These are phyloP conservation scores for Botrytis byssoidea DNA, from an alignment of 2,329 filamentous ascomycete genomes.

Conservation along the genomic window DNA sequence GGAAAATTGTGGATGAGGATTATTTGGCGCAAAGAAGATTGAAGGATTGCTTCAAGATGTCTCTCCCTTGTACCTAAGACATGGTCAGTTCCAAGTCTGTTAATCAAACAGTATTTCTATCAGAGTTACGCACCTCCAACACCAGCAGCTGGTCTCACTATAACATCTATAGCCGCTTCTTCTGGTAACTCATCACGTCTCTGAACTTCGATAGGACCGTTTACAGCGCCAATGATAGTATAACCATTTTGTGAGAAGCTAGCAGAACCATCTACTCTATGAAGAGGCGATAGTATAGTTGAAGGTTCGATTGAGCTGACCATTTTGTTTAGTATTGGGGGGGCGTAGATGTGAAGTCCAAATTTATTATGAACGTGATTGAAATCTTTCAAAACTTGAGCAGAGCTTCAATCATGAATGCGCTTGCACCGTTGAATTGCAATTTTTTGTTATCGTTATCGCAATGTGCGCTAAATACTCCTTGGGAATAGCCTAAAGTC, in stretches of 20 bases:
- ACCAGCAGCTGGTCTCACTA: constrained; percentile 81
- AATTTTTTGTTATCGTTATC: constrained; percentile 22
- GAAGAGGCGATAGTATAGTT: constrained; percentile 54
- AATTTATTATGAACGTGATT: constrained; percentile 1
- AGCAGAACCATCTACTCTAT: constrained; percentile 76
- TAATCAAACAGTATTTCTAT: background rate
- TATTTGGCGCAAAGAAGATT: constrained; percentile 69
- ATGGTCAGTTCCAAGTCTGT: constrained; percentile 12
- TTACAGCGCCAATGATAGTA: constrained; percentile 80
- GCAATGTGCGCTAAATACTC: constrained; percentile 13
- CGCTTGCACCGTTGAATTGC: background rate
- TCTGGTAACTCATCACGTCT: constrained; percentile 88
- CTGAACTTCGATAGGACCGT: constrained; percentile 87
- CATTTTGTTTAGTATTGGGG: constrained; percentile 30
- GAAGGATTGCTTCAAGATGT: constrained; percentile 76
- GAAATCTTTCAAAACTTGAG: constrained; percentile 6
- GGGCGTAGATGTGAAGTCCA: background rate
- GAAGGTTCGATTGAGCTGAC: constrained; percentile 48
- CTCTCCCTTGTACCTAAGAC: constrained; percentile 65
- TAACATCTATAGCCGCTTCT: constrained; percentile 86
- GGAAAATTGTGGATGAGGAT: constrained; percentile 75
- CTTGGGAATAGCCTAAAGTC: constrained; percentile 6
- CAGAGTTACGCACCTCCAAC: constrained; percentile 63
- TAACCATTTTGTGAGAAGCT: constrained; percentile 75
- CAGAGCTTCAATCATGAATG: background rate